Evolutionary conservation across 208 protist species (phyloP), one percentile per base, ranked within the genome.

Genomic region (Angomonas ambiguus): DNA sequence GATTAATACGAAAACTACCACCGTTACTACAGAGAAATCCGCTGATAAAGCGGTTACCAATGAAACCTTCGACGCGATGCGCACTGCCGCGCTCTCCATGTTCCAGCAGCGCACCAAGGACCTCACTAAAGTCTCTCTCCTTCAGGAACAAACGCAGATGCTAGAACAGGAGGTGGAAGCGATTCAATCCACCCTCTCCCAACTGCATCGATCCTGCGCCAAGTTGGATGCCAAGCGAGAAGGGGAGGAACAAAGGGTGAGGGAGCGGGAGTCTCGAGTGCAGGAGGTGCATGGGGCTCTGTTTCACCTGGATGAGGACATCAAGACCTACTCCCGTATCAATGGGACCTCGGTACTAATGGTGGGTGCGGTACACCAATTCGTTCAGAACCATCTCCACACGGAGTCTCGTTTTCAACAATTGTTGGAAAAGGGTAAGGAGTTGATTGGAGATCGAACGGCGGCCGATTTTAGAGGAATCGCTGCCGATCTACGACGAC

Each of bases 101-200:
- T 92, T 94, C 62, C 82, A 90, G 62, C 88, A 94, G 68, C 84
- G 85, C 58, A 92, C 85, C 16, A 84, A 84, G 31, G 88, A 94
- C 64, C 85, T 94, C 64, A 94, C 88, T 11, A 80, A 74, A 31
- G 73, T 90, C 2, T 66, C 79, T 4, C 32, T 74, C 2, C 71
- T 87, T 13, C 58, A 81, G 51, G 24, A 45, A 24, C 71, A 78
- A 57, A 57, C 57, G 11, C 71, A 75, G 10, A 2, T 51, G 16
- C 64, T 76, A 0, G 69, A 78, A 6, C 33, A 51, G 16, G 53
- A 74, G 42, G 60, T 74, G 48, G 53, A 62, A 42, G n/a, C 77
- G 24, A 72, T 76, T 24, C 73, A 87, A 67, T 33, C 42, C 0
- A 67, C 62, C 20, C 65, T 81, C 30, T 25, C 67, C 25, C 41